Evolutionary conservation across 139 green algal genomes (phyloP), one percentile per base, ranked within the genome.

Genomic region (Volvox africanus): DNA sequence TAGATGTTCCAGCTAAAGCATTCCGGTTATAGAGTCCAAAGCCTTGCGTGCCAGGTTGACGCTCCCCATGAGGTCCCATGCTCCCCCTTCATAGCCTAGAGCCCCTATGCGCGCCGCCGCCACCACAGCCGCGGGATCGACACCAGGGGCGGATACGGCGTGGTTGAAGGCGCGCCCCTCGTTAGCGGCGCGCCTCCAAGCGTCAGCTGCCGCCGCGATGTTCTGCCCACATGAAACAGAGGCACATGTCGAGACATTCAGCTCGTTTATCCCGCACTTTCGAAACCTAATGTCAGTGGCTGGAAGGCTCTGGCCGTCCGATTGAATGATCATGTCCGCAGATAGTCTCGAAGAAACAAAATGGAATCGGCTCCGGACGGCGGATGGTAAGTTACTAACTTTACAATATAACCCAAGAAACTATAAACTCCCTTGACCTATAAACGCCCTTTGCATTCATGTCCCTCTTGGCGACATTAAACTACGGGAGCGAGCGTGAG

Each of bases 11-110:
- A 73, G 30, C 75, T 81, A 88, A 22, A 88, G 33, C 68, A 91
- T 44, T 22, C 76, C 87, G 32, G 87, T 86, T 61, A 91, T 91
- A 0, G 87, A 79, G 87, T 91, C 87, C 14, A 91, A 77, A 24
- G 61, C 87, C 76, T 86, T 78, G 22, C 87, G 32, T 17, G 87
- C 87, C 87, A 91, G 76, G 76, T 86, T 86, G 32, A 91, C 87
- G 36, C 61, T 55, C 22, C 87, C 87, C 87, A 91, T 78, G n/a
- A 91, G 75, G 87, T 91, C 77, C 87, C 87, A 91, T 62, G 85
- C 76, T 30, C 87, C 87, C 22, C 76, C 87, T 77, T 91, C 87
- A 62, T 91, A 91, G 75, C 87, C 87, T 75, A 91, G 76, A 0
- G 76, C 61, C n/a, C 28, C 33, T 11, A 91, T 86, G 22, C 87